phyloP scores from a whole-genome alignment of 768 basidiomycete species.

The Lentinula boryana region DNA sequence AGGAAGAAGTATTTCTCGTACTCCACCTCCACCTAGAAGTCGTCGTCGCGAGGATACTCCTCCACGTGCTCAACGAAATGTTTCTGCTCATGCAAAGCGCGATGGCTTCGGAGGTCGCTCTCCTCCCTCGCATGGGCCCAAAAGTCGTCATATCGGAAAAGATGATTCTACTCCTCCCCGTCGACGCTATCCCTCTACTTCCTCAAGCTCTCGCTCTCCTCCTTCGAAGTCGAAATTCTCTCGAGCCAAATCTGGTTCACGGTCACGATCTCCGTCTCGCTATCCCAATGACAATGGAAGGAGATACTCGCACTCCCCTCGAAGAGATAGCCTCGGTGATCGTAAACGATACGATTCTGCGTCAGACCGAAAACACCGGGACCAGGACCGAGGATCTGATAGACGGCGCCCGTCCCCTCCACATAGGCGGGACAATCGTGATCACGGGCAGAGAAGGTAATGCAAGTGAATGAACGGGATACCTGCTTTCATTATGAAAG shows the following conservation, averaged over 20 bases:
- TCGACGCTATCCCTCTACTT: background rate
- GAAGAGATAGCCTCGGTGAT: background rate
- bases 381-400: background rate
- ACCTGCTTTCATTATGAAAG: background rate
- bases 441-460: background rate
- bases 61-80: background rate
- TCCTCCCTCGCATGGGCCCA: background rate
- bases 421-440: background rate
- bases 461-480: background rate
- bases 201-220: slow-evolving; percentile 4
- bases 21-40: slow-evolving; percentile 17
- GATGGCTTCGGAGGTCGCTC: slow-evolving; percentile 1
- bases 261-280: slow-evolving; percentile 1
- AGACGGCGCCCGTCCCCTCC: background rate
- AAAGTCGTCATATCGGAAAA: background rate
- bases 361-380: background rate
- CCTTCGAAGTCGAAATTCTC: background rate
- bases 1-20: slow-evolving; percentile 24
- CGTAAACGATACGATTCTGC: background rate
- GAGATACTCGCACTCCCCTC: background rate
- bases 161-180: background rate
- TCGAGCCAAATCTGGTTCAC: slow-evolving; percentile 1
- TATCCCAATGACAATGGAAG: background rate
- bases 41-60: slow-evolving; percentile 9
- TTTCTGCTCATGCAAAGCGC: background rate